Evolutionary conservation across 228 moss, liverwort and hornwort species (phyloP).

Genomic region (Sphagnum magellanicum): DNA sequence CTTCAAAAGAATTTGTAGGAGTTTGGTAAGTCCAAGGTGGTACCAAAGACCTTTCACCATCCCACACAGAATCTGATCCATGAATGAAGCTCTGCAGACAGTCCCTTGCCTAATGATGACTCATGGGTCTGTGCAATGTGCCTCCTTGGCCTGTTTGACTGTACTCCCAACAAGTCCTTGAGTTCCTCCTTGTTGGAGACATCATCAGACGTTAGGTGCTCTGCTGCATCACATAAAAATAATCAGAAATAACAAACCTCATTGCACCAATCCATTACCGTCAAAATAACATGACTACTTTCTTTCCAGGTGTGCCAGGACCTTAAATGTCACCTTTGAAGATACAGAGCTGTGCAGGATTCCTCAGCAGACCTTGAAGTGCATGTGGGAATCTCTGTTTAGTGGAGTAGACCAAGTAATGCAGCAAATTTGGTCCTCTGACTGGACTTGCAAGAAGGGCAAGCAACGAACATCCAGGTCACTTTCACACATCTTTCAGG

Average conservation of each 20-base stretch:
- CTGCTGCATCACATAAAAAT: constrained; percentile 1
- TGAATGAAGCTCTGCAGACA: constrained; percentile 22
- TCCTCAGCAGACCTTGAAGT: not conserved
- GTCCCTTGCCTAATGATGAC: constrained; percentile 12
- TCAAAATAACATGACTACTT: not conserved
- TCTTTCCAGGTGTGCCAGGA: not conserved
- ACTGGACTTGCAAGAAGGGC: not conserved
- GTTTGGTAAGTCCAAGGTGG: no score
- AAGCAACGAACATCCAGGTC: not conserved
- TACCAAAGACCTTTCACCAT: constrained; percentile 15
- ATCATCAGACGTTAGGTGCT: constrained; percentile 3
- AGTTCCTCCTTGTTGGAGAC: constrained; percentile 1
- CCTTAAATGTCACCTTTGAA: not conserved
- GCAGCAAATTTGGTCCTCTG: not conserved
- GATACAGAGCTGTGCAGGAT: not conserved
- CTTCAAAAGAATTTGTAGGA: no score
- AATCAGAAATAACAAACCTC: constrained; percentile 1
- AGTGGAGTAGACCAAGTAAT: not conserved
- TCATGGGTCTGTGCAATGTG: not conserved
- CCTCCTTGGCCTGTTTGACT: not conserved
- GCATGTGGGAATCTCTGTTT: not conserved
- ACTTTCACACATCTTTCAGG: not conserved
- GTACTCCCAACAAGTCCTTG: constrained; percentile 5
- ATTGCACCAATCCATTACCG: not conserved
- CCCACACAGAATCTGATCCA: constrained; percentile 30